Percentiles rank a stretch among this genome's conserved stretches.
These are phyloP conservation scores for Starmera amethionina DNA, from an alignment of 805 yeast species.

Conservation along the genomic window DNA sequence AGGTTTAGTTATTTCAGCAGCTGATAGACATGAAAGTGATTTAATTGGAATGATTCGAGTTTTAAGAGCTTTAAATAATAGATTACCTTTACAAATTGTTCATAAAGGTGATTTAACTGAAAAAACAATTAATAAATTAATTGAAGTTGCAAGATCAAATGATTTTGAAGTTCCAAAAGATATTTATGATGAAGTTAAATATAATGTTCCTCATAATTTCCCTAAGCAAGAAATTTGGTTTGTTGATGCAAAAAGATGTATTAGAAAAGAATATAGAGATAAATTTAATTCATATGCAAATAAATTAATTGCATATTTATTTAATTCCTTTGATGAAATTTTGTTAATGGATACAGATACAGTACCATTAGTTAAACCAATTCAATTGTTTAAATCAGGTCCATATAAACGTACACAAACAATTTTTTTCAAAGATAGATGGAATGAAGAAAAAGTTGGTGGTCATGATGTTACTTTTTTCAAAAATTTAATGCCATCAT, in stretches of 20 bases:
- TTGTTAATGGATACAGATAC: conserved; percentile 42
- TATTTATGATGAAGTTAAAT: conserved; percentile 13
- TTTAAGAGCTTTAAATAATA: conserved; percentile 20
- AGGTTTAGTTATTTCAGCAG: conserved; percentile 27
- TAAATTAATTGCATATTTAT: conserved; percentile 35
- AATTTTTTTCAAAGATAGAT: conserved; percentile 35
- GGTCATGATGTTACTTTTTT: conserved; percentile 24
- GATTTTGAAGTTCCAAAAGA: conserved; percentile 22
- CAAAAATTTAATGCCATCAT: conserved; percentile 26
- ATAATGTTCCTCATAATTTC: conserved; percentile 14
- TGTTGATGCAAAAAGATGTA: conserved; percentile 20
- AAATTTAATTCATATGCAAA: conserved; percentile 33
- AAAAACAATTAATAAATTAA: conserved; percentile 22
- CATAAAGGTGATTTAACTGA: conserved; percentile 23
- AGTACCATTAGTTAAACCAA: conserved; percentile 30
- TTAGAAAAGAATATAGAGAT: conserved; percentile 16
- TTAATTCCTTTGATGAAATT: conserved; percentile 35
- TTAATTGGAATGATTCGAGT: conserved; percentile 30
- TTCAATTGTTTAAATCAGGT: conserved; percentile 21
- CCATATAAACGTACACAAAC: conserved; percentile 27
- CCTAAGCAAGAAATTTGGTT: conserved; percentile 28
- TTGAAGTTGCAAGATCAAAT: conserved; percentile 27
- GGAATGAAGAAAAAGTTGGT: conserved; percentile 4
- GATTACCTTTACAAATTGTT: conserved; percentile 25
- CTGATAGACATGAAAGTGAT: conserved; percentile 19